Evolutionary conservation across 2,329 filamentous ascomycete species (phyloP), one percentile per base, ranked within the genome.

Genomic region (Myriangium duriaei): DNA sequence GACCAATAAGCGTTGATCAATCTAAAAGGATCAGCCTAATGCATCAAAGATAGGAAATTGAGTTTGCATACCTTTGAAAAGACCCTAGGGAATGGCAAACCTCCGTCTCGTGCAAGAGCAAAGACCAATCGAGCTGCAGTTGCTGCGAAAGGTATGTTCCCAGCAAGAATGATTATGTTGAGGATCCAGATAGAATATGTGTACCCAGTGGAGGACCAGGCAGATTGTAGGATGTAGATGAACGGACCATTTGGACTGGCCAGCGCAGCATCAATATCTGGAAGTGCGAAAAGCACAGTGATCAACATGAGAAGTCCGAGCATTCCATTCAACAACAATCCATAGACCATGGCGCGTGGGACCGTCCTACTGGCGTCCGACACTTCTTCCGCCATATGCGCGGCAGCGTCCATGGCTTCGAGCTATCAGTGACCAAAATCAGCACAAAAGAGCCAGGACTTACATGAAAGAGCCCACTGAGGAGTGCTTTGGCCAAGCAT

Each of bases 371-470:
- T 53, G 2, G 62, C 61, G 17, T 63, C 54, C 39, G 59, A 57
- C 41, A 64, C 55, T 41, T 66, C 62, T 43, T 65, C 61, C 2
- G 61, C 49, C 50, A 66, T 59, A 40, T 65, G 59, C 2, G 58
- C 59, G 13, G 59, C 56, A 3, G 44, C 42, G 28, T 46, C 44
- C 10, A 35, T 38, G 1, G 39, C 44, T 32, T 30, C 4, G 6
- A 7, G 10, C n/a, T 5, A 26, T 17, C 16, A 33, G 5, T 38
- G 33, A 4, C 11, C 11, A n/a, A 17, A 2, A 6, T 11, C 10
- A 29, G 14, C 9, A n/a, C 4, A 11, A 10, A 26, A 12, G n/a
- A 10, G n/a, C n/a, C 5, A 11, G n/a, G 3, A 24, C 42, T 38
- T 21, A 46, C 49, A 17, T 37, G 49, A 35, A 28, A 52, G 37